Conservation (phyloP, 352 stramenopile species). For the Paralagenidium karlingii region DNA sequence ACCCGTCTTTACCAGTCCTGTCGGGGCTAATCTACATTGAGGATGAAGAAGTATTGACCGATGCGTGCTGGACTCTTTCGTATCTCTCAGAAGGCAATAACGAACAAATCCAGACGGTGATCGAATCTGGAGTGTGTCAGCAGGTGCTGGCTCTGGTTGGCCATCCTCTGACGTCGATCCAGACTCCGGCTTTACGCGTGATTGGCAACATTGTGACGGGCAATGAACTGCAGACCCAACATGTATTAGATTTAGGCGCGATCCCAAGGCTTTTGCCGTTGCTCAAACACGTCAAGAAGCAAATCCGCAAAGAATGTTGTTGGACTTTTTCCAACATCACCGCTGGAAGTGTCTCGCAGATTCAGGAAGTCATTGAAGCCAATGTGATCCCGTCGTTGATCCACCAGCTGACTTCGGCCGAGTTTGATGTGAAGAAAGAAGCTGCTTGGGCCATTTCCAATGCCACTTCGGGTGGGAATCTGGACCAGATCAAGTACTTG, state of each 20-base stretch:
- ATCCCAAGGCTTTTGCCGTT: slow-evolving; percentile 39
- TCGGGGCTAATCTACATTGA: slow-evolving; percentile 93
- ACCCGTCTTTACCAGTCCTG: slow-evolving; percentile 87
- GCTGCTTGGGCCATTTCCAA: slow-evolving; percentile 79
- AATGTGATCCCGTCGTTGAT: slow-evolving; percentile 65
- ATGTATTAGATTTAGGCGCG: slow-evolving; percentile 40
- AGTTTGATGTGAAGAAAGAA: slow-evolving; percentile 80
- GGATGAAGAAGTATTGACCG: slow-evolving; percentile 96
- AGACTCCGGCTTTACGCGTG: slow-evolving; percentile 94
- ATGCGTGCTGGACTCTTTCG: slow-evolving; percentile 98
- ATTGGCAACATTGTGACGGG: slow-evolving; percentile 98
- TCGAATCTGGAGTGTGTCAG: slow-evolving; percentile 91
- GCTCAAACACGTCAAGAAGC: slow-evolving; percentile 66
- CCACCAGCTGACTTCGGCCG: slow-evolving; percentile 32
- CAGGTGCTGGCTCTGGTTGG: slow-evolving; percentile 93
- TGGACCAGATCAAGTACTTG: slow-evolving; percentile 94
- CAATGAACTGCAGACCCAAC: slow-evolving; percentile 75
- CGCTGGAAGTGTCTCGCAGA: slow-evolving; percentile 48
- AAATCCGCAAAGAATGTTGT: slow-evolving; percentile 74
- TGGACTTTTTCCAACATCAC: slow-evolving; percentile 80
- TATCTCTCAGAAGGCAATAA: slow-evolving; percentile 97
- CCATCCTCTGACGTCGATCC: slow-evolving; percentile 85
- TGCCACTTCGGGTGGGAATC: slow-evolving; percentile 56
- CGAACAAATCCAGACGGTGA: slow-evolving; percentile 96
- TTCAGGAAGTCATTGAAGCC: slow-evolving; percentile 65